A percentile compares a stretch with the other conserved stretches of the same genome.
Conservation (phyloP, 768 basidiomycete species). For the Naematelia encephala region DNA sequence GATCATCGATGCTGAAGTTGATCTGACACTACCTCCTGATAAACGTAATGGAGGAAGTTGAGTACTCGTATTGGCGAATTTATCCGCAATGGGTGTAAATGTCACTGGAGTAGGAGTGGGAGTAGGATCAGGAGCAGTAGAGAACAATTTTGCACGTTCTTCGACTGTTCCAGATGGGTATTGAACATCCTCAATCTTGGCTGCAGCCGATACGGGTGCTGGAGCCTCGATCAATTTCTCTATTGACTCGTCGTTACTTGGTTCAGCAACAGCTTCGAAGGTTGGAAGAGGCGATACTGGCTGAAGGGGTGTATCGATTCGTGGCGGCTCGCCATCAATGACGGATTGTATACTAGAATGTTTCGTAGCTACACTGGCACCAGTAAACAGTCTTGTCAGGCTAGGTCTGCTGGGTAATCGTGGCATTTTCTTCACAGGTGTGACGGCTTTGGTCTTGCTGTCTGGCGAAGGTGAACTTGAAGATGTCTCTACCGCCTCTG, state of each 20-base stretch:
- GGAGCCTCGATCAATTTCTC: neutral
- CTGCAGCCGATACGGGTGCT: neutral
- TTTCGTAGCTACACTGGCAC: conserved; percentile 2
- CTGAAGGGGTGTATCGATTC: conserved; percentile 27
- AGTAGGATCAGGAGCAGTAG: neutral
- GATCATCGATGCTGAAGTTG: conserved; percentile 7
- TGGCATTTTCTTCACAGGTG: conserved; percentile 15
- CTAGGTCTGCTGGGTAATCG: conserved; percentile 30
- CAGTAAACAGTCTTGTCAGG: conserved; percentile 27
- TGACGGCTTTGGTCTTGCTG: neutral
- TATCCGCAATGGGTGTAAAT: conserved; percentile 43
- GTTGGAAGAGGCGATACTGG: conserved; percentile 22
- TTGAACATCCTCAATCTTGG: conserved; percentile 19
- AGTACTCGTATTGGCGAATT: conserved; percentile 22
- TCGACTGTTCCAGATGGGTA: conserved; percentile 27
- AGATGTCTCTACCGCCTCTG: neutral
- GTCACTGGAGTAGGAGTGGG: conserved; percentile 7
- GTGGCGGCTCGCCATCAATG: conserved; percentile 28
- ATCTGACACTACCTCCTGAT: conserved; percentile 3
- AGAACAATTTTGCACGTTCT: conserved; percentile 25
- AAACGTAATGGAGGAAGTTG: conserved; percentile 13
- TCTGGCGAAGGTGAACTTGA: neutral
- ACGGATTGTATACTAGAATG: conserved; percentile 16
- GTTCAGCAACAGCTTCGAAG: conserved; percentile 10
- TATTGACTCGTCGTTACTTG: neutral